A percentile compares a stretch with the other conserved stretches of the same genome.
Conservation (phyloP, 108 stramenopile genomes). For the Nitzschia inconspicua region DNA sequence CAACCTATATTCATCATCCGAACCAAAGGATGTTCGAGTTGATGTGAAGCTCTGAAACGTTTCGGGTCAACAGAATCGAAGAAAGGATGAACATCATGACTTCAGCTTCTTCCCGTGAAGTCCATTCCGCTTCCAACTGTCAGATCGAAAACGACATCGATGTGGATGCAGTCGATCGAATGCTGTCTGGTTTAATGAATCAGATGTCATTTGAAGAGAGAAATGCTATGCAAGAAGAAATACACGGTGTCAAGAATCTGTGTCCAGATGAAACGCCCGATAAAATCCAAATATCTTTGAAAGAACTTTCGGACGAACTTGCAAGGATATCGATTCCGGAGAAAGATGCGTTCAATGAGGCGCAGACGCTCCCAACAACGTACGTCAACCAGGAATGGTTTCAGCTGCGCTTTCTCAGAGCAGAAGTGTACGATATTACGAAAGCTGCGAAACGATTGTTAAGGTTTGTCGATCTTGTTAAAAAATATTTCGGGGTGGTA, state of each 20-base stretch:
- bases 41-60: no score
- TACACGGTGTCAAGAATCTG: conserved; percentile 4
- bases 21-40: no score
- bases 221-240: conserved; percentile 1
- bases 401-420: conserved; percentile 15
- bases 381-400: conserved; percentile 1
- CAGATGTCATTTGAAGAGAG: background rate
- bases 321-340: conserved; percentile 3
- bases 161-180: background rate
- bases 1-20: no score
- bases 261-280: background rate
- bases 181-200: background rate
- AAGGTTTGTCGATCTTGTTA: conserved; percentile 1
- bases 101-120: no score
- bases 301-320: background rate
- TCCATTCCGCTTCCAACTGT: no score
- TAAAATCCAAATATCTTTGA: background rate
- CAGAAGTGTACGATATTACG: conserved; percentile 10
- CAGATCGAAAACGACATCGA: no score
- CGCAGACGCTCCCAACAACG: background rate
- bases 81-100: no score
- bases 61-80: no score
- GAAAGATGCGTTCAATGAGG: conserved; percentile 1
- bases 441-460: conserved; percentile 18
- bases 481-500: conserved; percentile 14